Conservation (phyloP, 352 stramenopile genomes). For the Phytophthora uliginosa region DNA sequence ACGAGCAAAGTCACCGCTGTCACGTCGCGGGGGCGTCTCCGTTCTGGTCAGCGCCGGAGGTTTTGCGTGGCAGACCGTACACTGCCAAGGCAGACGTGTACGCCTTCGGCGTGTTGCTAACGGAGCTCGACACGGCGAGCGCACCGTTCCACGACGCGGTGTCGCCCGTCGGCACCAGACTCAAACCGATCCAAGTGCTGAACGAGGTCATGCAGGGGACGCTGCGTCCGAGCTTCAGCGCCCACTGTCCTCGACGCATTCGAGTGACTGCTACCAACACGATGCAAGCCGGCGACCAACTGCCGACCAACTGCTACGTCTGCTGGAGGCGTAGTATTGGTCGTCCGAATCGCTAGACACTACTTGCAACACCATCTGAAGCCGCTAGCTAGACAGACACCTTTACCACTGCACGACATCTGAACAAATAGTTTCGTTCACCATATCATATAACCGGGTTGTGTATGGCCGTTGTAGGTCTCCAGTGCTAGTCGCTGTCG, state of each 20-base stretch:
- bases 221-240: constrained; percentile 54
- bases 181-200: constrained; percentile 53
- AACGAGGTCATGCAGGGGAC: constrained; percentile 58
- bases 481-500: constrained; percentile 1
- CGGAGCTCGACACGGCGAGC: constrained; percentile 42
- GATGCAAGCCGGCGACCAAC: constrained; percentile 44
- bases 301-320: constrained; percentile 40
- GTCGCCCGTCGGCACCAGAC: constrained; percentile 33
- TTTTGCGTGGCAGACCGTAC: constrained; percentile 35
- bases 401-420: background rate
- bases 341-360: background rate
- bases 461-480: background rate
- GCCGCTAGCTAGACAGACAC: background rate
- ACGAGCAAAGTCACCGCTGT: constrained; percentile 29
- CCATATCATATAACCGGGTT: background rate
- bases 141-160: constrained; percentile 38
- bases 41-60: constrained; percentile 50
- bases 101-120: constrained; percentile 50
- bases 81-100: constrained; percentile 48
- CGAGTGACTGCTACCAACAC: constrained; percentile 54
- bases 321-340: constrained; percentile 38
- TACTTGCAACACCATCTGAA: background rate
- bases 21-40: constrained; percentile 18
- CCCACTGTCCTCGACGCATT: constrained; percentile 50
- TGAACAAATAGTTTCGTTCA: constrained; percentile 11